Evolutionary conservation across 306 rosid species (phyloP).

Genomic region (Citrullus amarus): DNA sequence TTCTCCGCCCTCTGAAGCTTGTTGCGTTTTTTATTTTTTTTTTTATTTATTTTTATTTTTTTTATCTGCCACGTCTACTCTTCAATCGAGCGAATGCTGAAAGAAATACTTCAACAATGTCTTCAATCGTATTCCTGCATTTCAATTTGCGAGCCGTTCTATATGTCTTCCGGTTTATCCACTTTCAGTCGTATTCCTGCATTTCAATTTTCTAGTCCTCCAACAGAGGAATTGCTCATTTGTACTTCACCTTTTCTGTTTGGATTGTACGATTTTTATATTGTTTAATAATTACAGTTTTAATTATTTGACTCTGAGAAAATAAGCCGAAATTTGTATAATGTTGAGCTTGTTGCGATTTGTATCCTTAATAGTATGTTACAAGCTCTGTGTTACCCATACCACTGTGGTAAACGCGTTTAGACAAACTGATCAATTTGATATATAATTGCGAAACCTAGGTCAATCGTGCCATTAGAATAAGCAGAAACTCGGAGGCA

Average conservation of each 20-base stretch:
- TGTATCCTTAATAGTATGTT: neutral
- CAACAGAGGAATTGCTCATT: neutral
- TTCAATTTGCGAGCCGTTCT: neutral
- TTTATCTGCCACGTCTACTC: neutral
- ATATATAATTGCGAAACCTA: neutral
- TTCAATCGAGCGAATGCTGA: neutral
- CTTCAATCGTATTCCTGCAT: neutral
- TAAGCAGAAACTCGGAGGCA: neutral
- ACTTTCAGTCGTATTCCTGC: neutral
- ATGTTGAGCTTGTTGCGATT: neutral
- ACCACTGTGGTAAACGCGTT: neutral
- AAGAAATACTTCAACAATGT: neutral
- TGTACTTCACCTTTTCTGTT: neutral
- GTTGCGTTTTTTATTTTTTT: neutral
- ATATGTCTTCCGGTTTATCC: neutral
- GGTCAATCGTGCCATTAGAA: neutral
- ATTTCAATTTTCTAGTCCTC: neutral
- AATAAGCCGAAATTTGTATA: neutral
- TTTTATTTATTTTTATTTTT: neutral
- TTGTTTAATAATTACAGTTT: neutral
- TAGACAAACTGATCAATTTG: neutral
- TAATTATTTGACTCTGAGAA: neutral
- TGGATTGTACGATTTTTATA: neutral
- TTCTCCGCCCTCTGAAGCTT: neutral
- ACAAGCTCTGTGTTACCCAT: neutral